Base-by-base conservation (phyloP, 257 asterid species). In the Lantana camara region DNA sequence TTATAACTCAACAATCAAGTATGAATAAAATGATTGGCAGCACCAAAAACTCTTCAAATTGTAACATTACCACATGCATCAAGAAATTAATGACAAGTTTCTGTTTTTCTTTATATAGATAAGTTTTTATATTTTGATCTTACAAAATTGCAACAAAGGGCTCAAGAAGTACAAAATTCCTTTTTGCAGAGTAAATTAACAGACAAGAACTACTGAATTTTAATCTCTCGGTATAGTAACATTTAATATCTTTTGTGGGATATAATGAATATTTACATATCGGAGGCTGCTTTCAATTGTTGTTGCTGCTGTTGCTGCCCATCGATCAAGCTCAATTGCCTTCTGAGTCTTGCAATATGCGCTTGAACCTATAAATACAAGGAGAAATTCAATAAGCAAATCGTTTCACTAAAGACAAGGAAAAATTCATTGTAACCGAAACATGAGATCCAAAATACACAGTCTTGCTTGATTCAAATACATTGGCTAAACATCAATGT, bases 311-410 rank as follows among this genome's bases (percentile, higher is more conserved):
- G 95, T 54, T 82, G 82, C 70, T 77, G 95, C 56, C 93, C 95
- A 2, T 88, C 95, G 23, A 88, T 59, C 87, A 82, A 73, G 69
- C 52, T 86, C 84, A 91, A 57, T 76, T 88, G 91, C 75, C 96
- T 76, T 74, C 87, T 81, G 58, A 84, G 83, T 79, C 95, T 79
- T 59, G 91, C 95, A 71, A 91, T 84, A 69, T 88, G 95, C 57
- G 91, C 84, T 88, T 91, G 98, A 64, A 86, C 96, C 98, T 86
- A 61, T 53, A 44, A 59, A 76, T 73, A 67, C 64, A 76, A 30
- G 32, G 57, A 44, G 60, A 23, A 54, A 10, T 72, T 73, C 64
- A 70, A 63, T 48, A 40, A 32, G 65, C 45, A 63, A 13, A 30
- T 67, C 45, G 65, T 54, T 40, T 35, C 17, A 44, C 49, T 32